Evolutionary conservation across 2,329 filamentous ascomycete genomes (phyloP).

Genomic region (Claviceps citrina): DNA sequence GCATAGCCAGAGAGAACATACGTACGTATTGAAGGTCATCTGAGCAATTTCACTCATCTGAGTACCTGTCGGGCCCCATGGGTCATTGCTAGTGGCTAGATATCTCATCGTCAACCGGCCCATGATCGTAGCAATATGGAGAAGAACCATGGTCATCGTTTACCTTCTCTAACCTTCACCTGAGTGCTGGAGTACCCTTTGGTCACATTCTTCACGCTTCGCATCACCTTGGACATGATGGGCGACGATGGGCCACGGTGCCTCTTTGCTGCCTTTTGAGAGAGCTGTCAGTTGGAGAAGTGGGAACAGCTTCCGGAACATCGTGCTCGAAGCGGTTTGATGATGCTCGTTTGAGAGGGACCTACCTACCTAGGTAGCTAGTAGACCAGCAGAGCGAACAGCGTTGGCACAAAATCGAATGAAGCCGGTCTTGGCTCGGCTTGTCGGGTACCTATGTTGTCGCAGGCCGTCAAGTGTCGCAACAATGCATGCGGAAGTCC

Average conservation of each 20-base stretch:
- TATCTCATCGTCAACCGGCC: slow-evolving; percentile 8
- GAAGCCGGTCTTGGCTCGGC: background rate
- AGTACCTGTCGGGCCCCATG: slow-evolving; percentile 93
- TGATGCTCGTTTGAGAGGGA: background rate
- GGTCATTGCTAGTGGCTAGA: slow-evolving; percentile 91
- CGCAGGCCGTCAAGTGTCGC: background rate
- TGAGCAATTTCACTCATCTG: slow-evolving; percentile 98
- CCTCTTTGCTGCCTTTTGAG: slow-evolving; percentile 2
- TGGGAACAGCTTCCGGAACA: background rate
- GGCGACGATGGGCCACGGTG: slow-evolving; percentile 11
- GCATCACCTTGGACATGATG: slow-evolving; percentile 88
- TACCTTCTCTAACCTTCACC: slow-evolving; percentile 97
- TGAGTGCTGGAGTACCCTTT: slow-evolving; percentile 95
- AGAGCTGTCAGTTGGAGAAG: background rate
- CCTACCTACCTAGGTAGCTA: background rate
- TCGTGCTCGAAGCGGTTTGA: background rate
- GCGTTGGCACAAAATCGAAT: background rate
- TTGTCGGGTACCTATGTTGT: background rate
- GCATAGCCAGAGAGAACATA: slow-evolving; percentile 6
- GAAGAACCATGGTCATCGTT: background rate
- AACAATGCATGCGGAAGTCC: background rate
- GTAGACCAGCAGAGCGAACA: background rate
- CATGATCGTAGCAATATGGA: background rate
- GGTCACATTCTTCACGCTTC: slow-evolving; percentile 97
- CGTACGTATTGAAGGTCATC: slow-evolving; percentile 94